Evolutionary conservation across 1,284 basidiomycete species (phyloP), one percentile per base, ranked within the genome.

Genomic region (Rhodotorula sp.): DNA sequence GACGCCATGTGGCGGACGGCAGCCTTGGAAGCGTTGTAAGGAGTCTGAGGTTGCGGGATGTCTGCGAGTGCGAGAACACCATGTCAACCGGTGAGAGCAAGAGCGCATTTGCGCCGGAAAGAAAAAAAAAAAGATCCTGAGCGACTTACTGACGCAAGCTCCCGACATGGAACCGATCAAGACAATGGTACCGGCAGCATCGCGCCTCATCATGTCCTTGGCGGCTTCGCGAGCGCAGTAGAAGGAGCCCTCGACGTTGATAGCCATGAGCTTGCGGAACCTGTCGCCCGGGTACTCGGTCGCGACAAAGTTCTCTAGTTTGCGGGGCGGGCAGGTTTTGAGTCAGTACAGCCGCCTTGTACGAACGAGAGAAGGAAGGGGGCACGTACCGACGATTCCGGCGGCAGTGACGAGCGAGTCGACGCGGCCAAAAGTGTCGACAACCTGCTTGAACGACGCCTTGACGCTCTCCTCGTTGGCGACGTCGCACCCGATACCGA

Each of bases 141-240:
- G 7, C 3, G 29, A 67, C 66, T 47, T 29, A 67, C 66, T 82
- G 81, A 93, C 91, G 79, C 87, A 89, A 58, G 91, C 90, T 79
- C 88, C 81, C 14, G 78, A 91, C 93, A 98, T 97, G 79, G 90
- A 92, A 4, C 91, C 88, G 70, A 98, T 88, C 72, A 98, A 85
- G 72, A 94, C 87, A 79, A 97, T 92, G 3, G 67, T 65, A 10
- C 71, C 73, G 7, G 68, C 59, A 6, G 70, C 73, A 29, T 77
- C 62, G 83, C 80, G 89, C 82, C 76, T 78, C 31, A 83, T 79
- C 85, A 86, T 86, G 76, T 82, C 80, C 79, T 85, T 85, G 69
- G 93, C 92, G 2, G 91, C 94, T 82, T 97, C 93, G 43, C 94
- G 89, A 5, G 96, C 95, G 47, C 93, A 96, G 84, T 90, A 96